Evolutionary conservation across 2,329 filamentous ascomycete species (phyloP).

Genomic region (Curvularia sp.): DNA sequence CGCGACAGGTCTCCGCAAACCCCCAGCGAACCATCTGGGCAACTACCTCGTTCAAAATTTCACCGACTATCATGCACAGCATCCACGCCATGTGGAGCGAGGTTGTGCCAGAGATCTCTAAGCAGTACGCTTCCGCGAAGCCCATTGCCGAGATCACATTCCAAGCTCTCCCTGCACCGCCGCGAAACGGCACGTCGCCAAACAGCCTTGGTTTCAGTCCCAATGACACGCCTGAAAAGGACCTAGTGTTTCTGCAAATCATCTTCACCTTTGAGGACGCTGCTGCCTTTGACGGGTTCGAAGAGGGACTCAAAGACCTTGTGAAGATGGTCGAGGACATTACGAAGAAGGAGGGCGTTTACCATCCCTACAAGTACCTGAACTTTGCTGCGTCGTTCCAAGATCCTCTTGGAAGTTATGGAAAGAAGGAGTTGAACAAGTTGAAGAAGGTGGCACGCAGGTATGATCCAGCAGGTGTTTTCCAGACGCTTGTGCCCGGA

Average conservation of each 20-base stretch:
- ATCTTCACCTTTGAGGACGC: slow-evolving; percentile 33
- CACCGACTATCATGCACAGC: slow-evolving; percentile 25
- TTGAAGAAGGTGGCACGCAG: slow-evolving; percentile 26
- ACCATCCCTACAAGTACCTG: slow-evolving; percentile 32
- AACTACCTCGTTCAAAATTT: slow-evolving; percentile 33
- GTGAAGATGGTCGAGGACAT: slow-evolving; percentile 29
- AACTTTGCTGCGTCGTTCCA: slow-evolving; percentile 51
- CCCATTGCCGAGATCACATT: slow-evolving; percentile 30
- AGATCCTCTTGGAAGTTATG: slow-evolving; percentile 38
- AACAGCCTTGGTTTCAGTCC: slow-evolving; percentile 34
- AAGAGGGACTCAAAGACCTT: slow-evolving; percentile 29
- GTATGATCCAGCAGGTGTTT: slow-evolving; percentile 35
- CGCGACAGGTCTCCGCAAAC: slow-evolving; percentile 20
- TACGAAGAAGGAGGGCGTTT: slow-evolving; percentile 27
- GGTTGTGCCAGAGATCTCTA: slow-evolving; percentile 23
- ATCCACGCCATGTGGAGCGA: slow-evolving; percentile 32
- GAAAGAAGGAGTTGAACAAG: slow-evolving; percentile 14
- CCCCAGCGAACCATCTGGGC: slow-evolving; percentile 34
- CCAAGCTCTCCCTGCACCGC: slow-evolving; percentile 30
- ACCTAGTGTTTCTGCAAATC: slow-evolving; percentile 31
- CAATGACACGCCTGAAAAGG: slow-evolving; percentile 21
- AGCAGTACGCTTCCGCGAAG: slow-evolving; percentile 24
- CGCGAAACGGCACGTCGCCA: slow-evolving; percentile 18
- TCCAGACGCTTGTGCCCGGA: slow-evolving; percentile 32
- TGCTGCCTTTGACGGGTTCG: slow-evolving; percentile 21